Evolutionary conservation across 768 basidiomycete species (phyloP), one percentile per base, ranked within the genome.

Genomic region (Lactarius sp.): DNA sequence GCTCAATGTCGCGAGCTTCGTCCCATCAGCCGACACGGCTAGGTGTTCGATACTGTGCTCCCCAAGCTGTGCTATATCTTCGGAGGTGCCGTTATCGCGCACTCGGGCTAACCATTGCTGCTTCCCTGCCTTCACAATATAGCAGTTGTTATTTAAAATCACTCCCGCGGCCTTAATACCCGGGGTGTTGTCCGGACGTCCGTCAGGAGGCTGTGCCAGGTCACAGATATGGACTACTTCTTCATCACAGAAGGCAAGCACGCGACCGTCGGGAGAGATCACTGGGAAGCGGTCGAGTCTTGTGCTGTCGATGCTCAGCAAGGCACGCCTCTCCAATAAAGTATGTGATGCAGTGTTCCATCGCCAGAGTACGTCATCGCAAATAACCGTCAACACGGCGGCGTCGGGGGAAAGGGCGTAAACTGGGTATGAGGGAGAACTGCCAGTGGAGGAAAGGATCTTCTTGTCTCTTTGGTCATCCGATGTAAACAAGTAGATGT

Each of bases 201-300:
- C 27, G 10, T 33, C 47, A 20, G 53, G 58, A 14, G 59, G 39
- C 16, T 64, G 63, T 14, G 42, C 50, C 39, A 64, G 41, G 39
- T 64, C 63, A n/a, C 54, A 31, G 18, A 64, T 34, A 22, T 56
- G 53, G 39, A 64, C 49, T 22, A 64, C 59, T 4, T 60, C 53
- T 6, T 27, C 63, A 46, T 59, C 53, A 22, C 59, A 64, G 33
- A 56, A 31, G 20, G 63, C 63, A 12, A 64, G 53, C 33, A 64
- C 47, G 53, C 34, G 63, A 0, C 59, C 47, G 13, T 64, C 59
- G 4, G 59, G 47, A n/a, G 63, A 64, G 9, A 60, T 60, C 39
- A 46, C 53, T 5, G 63, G 59, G 41, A 64, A 56, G 54, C 63
- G 59, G 41, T 56, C 63, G 22, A 51, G 59, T 37, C 42, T 50